Conservation (phyloP, 441 rosid genomes). For the Jatropha multifida region DNA sequence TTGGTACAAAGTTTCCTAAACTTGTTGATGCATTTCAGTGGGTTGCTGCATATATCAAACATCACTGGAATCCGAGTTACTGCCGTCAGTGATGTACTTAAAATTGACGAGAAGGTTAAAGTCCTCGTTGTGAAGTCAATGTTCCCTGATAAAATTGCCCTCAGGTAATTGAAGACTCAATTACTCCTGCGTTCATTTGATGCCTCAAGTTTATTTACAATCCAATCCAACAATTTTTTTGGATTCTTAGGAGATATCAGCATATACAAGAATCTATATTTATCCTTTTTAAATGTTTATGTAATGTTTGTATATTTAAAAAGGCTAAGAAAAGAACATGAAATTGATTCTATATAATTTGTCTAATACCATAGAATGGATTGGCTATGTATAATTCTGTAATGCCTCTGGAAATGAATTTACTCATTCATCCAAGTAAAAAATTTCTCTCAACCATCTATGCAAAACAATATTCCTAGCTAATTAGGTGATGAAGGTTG, state of each 20-base stretch:
- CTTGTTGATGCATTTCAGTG: slow-evolving; percentile 41
- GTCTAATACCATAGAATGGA: background rate
- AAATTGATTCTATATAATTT: background rate
- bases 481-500: background rate
- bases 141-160: slow-evolving; percentile 78
- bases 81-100: slow-evolving; percentile 61
- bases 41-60: slow-evolving; percentile 87
- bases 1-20: slow-evolving; percentile 13
- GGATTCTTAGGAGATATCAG: background rate
- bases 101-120: slow-evolving; percentile 67
- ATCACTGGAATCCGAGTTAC: slow-evolving; percentile 50
- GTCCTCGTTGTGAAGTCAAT: slow-evolving; percentile 76
- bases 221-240: background rate
- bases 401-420: background rate
- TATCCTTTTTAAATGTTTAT: background rate
- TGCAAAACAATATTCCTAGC: background rate
- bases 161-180: slow-evolving; percentile 49
- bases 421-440: background rate
- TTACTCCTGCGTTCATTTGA: slow-evolving; percentile 11
- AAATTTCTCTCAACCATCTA: background rate
- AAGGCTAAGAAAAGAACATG: background rate
- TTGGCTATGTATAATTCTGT: no score
- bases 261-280: background rate
- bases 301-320: background rate
- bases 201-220: background rate